A percentile compares a stretch with the other conserved stretches of the same genome.
phyloP scores from a whole-genome alignment of 2,329 filamentous ascomycete species.

The Beauveria bassiana region DNA sequence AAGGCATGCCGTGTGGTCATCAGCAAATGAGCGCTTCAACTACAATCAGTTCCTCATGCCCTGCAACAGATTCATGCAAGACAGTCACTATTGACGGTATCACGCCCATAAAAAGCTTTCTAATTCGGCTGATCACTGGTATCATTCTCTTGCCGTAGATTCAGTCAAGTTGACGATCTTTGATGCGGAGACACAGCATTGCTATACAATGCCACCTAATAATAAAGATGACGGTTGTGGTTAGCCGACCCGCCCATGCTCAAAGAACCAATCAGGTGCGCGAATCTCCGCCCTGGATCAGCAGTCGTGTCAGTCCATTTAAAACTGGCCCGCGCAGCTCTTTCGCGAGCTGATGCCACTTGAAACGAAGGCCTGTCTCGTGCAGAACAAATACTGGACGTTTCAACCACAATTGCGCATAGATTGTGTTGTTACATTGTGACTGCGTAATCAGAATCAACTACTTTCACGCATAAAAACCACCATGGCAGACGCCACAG shows the following conservation, averaged over 20 bases:
- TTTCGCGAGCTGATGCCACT: conserved; percentile 1
- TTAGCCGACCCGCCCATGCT: neutral
- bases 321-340: neutral
- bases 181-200: too few relatives aligned
- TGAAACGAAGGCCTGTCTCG: conserved; percentile 1
- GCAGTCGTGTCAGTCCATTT: neutral
- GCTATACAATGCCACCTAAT: neutral
- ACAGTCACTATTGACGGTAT: too few relatives aligned
- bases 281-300: neutral
- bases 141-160: too few relatives aligned
- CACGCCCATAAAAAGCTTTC: too few relatives aligned
- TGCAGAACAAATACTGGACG: neutral
- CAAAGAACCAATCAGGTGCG: neutral
- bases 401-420: neutral
- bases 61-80: too few relatives aligned
- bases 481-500: conserved; percentile 17
- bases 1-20: too few relatives aligned
- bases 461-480: neutral
- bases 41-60: too few relatives aligned
- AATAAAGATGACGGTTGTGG: neutral
- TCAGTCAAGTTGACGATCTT: too few relatives aligned
- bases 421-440: neutral
- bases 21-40: too few relatives aligned
- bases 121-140: too few relatives aligned
- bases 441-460: neutral